These are phyloP conservation scores for Prunus dulcis DNA, from an alignment of 306 rosid genomes.

Conservation along the genomic window DNA sequence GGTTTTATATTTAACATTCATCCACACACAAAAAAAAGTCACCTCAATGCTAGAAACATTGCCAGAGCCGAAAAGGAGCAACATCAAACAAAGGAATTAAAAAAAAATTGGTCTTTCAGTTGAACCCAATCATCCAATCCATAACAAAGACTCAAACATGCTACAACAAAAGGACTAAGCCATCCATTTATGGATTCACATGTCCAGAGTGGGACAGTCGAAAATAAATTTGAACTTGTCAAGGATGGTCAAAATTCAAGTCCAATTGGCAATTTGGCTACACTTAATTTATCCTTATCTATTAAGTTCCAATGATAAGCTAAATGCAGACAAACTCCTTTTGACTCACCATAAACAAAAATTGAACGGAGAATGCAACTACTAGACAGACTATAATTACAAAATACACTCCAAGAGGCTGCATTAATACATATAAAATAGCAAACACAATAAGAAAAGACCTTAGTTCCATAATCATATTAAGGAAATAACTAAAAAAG, in stretches of 20 bases:
- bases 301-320: too few species aligned
- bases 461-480: too few species aligned
- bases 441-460: not conserved
- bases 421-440: not conserved
- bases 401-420: not conserved
- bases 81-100: too few species aligned
- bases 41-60: too few species aligned
- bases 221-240: not conserved
- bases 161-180: not conserved
- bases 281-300: not conserved
- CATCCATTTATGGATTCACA: not conserved
- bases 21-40: too few species aligned
- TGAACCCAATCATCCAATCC: too few species aligned
- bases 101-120: too few species aligned
- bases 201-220: not conserved
- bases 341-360: not conserved
- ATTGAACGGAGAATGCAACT: too few species aligned
- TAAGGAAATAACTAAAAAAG: too few species aligned
- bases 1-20: too few species aligned
- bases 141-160: not conserved
- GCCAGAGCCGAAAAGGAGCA: too few species aligned
- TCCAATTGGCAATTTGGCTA: not conserved
- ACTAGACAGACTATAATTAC: not conserved
- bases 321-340: not conserved
- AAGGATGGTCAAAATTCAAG: not conserved